These are phyloP conservation scores for Cornus controversa DNA, from an alignment of 148 eudicot species.

Conservation along the genomic window DNA sequence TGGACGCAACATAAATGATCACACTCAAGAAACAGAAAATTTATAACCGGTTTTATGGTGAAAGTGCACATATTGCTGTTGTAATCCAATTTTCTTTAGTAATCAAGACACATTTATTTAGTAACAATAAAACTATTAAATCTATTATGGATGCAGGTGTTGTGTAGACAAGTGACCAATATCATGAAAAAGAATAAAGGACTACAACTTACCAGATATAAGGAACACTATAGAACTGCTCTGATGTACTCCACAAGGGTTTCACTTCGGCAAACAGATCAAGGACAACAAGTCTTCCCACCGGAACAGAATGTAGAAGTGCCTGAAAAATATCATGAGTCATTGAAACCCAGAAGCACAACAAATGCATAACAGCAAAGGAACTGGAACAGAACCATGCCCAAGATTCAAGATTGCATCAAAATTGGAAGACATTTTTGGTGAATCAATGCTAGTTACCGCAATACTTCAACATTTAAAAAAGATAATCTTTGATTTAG, in stretches of 20 bases:
- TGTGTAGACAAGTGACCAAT: not conserved
- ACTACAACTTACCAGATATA: slow-evolving; percentile 43
- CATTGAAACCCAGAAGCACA: not conserved
- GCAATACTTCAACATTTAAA: not conserved
- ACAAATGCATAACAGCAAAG: not conserved
- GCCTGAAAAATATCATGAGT: slow-evolving; percentile 34
- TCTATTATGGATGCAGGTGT: no score
- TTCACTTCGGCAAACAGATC: slow-evolving; percentile 54
- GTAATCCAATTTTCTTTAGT: no score
- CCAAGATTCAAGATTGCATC: not conserved
- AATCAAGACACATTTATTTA: no score
- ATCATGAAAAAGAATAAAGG: no score
- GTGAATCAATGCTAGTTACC: not conserved
- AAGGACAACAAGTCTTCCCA: slow-evolving; percentile 51
- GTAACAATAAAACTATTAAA: no score
- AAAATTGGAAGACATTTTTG: not conserved
- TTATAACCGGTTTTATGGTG: no score
- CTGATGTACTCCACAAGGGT: slow-evolving; percentile 48
- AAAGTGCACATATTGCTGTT: no score
- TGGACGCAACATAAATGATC: no score
- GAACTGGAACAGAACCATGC: not conserved
- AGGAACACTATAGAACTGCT: slow-evolving; percentile 54
- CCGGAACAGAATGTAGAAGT: slow-evolving; percentile 55
- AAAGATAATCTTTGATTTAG: no score
- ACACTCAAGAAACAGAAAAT: no score